Percentiles rank a stretch among this genome's conserved stretches.
Conservation (phyloP, 139 green algal genomes). For the Raphidocelis subcapitata region DNA sequence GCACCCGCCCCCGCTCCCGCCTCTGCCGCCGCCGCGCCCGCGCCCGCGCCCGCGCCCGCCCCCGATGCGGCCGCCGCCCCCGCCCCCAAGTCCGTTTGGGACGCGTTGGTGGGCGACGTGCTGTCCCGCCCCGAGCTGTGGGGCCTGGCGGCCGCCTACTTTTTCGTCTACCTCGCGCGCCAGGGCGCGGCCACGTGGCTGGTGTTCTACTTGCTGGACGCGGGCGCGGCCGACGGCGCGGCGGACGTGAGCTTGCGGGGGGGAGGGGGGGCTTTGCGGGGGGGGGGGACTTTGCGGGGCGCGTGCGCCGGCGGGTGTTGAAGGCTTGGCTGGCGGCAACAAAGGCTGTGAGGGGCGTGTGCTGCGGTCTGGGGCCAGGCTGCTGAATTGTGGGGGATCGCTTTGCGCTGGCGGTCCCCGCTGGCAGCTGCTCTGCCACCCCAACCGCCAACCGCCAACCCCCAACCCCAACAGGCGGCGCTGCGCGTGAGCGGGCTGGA, state of each 20-base stretch:
- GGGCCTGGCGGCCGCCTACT: conserved; percentile 83
- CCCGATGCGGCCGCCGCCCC: too few relatives aligned
- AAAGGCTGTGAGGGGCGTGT: background rate
- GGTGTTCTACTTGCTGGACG: conserved; percentile 95
- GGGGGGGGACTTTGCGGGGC: too few relatives aligned
- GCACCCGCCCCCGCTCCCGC: too few relatives aligned
- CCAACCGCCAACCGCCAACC: too few relatives aligned
- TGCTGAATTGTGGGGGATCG: too few relatives aligned
- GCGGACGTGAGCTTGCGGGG: conserved; percentile 52
- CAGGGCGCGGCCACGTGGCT: conserved; percentile 91
- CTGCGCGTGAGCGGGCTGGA: conserved; percentile 92
- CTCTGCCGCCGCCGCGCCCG: too few relatives aligned
- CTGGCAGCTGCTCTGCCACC: too few relatives aligned
- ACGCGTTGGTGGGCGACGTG: background rate
- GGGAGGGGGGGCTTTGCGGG: too few relatives aligned
- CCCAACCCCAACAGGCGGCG: conserved; percentile 44
- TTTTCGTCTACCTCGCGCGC: conserved; percentile 94
- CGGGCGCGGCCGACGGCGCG: conserved; percentile 82
- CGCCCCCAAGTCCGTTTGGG: background rate
- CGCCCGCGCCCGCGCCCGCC: background rate
- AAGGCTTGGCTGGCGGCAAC: too few relatives aligned
- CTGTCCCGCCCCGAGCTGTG: background rate
- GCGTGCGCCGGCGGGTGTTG: too few relatives aligned
- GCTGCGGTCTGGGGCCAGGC: background rate
- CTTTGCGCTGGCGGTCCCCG: too few relatives aligned